Conservation (phyloP, 768 basidiomycete genomes). For the Cyclocybe cylindracea region DNA sequence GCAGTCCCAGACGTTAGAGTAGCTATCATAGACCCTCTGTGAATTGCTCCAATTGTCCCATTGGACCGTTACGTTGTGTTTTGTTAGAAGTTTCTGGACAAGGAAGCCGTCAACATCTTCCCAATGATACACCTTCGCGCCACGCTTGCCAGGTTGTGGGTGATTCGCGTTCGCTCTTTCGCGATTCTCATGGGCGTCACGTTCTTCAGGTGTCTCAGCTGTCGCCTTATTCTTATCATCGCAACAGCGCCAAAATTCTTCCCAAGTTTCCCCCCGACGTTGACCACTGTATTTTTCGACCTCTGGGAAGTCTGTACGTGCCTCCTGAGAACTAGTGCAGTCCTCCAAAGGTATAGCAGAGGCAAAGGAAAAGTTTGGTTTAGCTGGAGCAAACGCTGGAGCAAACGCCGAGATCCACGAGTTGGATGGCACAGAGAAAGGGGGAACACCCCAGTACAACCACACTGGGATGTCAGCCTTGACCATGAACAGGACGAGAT, state of each 20-base stretch:
- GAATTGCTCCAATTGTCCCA: slow-evolving; percentile 13
- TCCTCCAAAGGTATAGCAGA: not conserved
- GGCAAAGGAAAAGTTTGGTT: not conserved
- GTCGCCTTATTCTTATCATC: too few species aligned
- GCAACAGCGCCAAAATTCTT: too few species aligned
- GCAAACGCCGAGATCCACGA: too few species aligned
- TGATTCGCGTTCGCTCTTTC: too few species aligned
- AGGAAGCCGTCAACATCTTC: slow-evolving; percentile 20
- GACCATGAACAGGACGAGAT: slow-evolving; percentile 2
- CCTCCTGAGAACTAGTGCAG: too few species aligned
- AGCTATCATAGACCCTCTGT: not conserved
- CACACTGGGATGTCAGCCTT: slow-evolving; percentile 6
- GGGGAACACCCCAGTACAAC: slow-evolving; percentile 8
- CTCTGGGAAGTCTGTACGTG: too few species aligned
- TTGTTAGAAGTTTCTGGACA: slow-evolving; percentile 10
- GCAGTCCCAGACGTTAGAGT: not conserved
- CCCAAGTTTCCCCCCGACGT: too few species aligned
- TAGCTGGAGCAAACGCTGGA: too few species aligned
- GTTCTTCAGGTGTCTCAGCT: not conserved
- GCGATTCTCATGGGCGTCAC: too few species aligned
- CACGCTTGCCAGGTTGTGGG: slow-evolving; percentile 20
- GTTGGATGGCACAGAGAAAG: not conserved
- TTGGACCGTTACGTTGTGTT: slow-evolving; percentile 3
- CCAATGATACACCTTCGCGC: slow-evolving; percentile 21
- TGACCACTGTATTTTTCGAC: too few species aligned